Conservation (phyloP, 345 rosid genomes). For the Lepidium africanum region DNA sequence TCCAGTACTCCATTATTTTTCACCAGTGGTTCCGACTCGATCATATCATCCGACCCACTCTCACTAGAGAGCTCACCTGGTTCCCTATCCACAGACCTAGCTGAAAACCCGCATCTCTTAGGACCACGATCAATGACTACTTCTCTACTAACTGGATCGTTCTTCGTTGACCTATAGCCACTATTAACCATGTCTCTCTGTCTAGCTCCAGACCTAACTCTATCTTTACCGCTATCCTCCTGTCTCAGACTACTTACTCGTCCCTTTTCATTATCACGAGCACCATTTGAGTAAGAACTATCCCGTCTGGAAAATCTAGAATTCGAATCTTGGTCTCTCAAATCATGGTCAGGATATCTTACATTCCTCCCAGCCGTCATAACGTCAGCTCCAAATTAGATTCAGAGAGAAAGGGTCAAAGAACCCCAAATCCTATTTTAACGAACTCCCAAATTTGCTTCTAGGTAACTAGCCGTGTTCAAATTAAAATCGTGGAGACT, state of each 20-base stretch:
- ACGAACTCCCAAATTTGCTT: constrained; percentile 3
- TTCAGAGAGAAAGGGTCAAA: not conserved
- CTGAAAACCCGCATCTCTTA: constrained; percentile 29
- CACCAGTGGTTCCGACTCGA: constrained; percentile 40
- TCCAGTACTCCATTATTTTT: constrained; percentile 36
- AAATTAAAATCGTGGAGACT: constrained; percentile 2
- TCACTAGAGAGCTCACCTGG: constrained; percentile 99
- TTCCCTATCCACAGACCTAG: constrained; percentile 64
- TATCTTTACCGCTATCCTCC: constrained; percentile 36
- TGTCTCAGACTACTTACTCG: constrained; percentile 37
- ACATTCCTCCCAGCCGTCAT: constrained; percentile 92
- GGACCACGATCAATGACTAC: constrained; percentile 35
- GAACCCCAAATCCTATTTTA: not conserved
- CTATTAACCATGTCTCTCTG: constrained; percentile 55
- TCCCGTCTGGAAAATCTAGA: constrained; percentile 43
- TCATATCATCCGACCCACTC: constrained; percentile 84
- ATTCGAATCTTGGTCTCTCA: constrained; percentile 53
- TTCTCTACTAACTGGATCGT: constrained; percentile 56
- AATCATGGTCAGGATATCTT: constrained; percentile 57
- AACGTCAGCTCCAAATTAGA: constrained; percentile 3
- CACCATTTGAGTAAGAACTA: constrained; percentile 34
- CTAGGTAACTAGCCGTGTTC: constrained; percentile 5
- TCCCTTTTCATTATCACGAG: constrained; percentile 31
- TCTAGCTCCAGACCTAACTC: constrained; percentile 50
- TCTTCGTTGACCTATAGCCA: constrained; percentile 41